phyloP scores from a whole-genome alignment of 495 filamentous ascomycete genomes.

The Aspergillus steynii region DNA sequence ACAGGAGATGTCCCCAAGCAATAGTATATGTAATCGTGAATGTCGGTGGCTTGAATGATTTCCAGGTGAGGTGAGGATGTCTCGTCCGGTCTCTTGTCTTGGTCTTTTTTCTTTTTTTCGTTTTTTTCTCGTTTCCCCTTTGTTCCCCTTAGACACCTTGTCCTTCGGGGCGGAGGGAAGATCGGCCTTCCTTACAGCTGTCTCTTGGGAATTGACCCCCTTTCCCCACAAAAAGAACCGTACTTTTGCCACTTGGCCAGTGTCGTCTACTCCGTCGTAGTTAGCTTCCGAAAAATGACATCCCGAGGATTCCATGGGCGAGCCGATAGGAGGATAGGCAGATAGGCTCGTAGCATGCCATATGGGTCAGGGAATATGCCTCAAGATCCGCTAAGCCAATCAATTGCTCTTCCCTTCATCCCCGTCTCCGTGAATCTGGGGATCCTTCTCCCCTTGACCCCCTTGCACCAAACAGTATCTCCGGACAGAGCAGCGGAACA shows the following conservation, averaged over 20 bases:
- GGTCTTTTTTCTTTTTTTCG: background rate
- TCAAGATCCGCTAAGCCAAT: constrained; percentile 10
- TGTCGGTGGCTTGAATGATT: background rate
- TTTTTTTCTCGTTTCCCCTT: background rate
- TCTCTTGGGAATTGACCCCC: constrained; percentile 4
- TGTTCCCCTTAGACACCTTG: constrained; percentile 1
- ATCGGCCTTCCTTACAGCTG: constrained; percentile 8
- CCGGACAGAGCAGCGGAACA: background rate
- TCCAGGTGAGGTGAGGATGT: constrained; percentile 3
- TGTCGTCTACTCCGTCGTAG: background rate
- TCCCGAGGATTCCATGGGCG: constrained; percentile 8
- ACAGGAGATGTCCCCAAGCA: background rate
- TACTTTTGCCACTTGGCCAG: constrained; percentile 11
- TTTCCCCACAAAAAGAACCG: background rate
- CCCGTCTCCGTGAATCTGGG: constrained; percentile 4
- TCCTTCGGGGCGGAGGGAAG: constrained; percentile 1
- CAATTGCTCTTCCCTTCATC: background rate
- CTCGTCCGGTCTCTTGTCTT: background rate
- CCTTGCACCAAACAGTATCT: constrained; percentile 8
- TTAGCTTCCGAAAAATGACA: constrained; percentile 21
- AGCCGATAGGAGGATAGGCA: constrained; percentile 2
- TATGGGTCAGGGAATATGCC: constrained; percentile 9
- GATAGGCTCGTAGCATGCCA: constrained; percentile 1
- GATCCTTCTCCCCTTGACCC: background rate
- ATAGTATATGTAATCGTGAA: background rate